phyloP scores from a whole-genome alignment of 805 yeast species.

The Tetrapisispora iriomotensis region DNA sequence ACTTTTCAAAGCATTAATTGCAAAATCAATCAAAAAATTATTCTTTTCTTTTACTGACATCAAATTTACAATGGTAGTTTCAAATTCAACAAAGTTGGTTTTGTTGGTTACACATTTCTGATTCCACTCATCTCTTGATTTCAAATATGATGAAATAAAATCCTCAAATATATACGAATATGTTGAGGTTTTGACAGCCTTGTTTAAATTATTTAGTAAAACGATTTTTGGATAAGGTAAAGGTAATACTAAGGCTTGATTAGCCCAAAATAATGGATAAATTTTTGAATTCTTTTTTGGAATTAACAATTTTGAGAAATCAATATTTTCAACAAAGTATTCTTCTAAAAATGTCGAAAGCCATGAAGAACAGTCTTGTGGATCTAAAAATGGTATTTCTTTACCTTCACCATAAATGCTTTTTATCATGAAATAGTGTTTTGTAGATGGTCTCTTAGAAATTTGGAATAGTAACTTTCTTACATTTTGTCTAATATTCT shows the following conservation, averaged over 20 bases:
- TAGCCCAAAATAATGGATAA: conserved; percentile 53
- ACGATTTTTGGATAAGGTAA: conserved; percentile 48
- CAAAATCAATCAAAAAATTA: conserved; percentile 47
- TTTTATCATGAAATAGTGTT: conserved; percentile 41
- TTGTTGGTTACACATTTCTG: conserved; percentile 38
- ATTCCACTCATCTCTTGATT: conserved; percentile 38
- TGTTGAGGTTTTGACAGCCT: conserved; percentile 21
- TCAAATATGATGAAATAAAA: conserved; percentile 37
- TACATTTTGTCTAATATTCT: conserved; percentile 40
- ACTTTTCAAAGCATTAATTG: conserved; percentile 44
- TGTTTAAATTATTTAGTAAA: conserved; percentile 38
- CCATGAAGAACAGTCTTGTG: conserved; percentile 50
- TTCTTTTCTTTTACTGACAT: conserved; percentile 55
- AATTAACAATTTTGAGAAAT: conserved; percentile 35
- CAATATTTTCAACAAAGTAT: conserved; percentile 41
- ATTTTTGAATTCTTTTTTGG: conserved; percentile 50
- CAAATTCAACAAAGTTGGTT: conserved; percentile 45
- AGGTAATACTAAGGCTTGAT: conserved; percentile 48
- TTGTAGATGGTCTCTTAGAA: conserved; percentile 29
- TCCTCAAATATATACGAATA: conserved; percentile 41
- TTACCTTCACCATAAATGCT: conserved; percentile 47
- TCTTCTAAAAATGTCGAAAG: conserved; percentile 35
- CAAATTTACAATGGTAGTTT: conserved; percentile 45
- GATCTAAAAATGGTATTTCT: conserved; percentile 45
- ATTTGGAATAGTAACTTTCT: conserved; percentile 32